These are phyloP conservation scores for Fusarium secorum DNA, from an alignment of 2,329 filamentous ascomycete genomes.

Conservation along the genomic window DNA sequence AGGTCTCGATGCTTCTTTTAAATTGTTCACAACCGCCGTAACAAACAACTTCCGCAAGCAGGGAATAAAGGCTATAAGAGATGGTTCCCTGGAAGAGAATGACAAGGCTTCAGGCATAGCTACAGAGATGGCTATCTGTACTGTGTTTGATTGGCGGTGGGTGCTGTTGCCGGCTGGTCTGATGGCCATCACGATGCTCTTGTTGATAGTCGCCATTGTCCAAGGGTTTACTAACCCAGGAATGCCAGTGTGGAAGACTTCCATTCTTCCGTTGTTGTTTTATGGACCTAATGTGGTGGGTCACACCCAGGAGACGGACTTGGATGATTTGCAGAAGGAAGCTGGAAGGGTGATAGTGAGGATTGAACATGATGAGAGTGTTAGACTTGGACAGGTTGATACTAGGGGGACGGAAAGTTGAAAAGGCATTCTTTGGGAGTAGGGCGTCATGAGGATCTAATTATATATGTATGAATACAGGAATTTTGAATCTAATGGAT, in stretches of 20 bases:
- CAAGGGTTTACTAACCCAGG: not conserved
- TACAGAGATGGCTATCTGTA: not conserved
- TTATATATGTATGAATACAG: accelerated
- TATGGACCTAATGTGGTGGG: not conserved
- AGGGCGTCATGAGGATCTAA: accelerated
- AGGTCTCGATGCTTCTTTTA: not conserved
- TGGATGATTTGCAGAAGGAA: not conserved
- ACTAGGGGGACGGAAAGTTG: not conserved
- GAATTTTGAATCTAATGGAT: accelerated
- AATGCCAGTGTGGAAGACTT: conserved; percentile 3
- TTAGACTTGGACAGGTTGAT: not conserved
- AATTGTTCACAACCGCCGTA: not conserved
- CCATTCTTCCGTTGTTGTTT: not conserved
- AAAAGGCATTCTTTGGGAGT: accelerated
- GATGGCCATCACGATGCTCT: not conserved
- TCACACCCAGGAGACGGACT: not conserved
- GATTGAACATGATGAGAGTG: not conserved
- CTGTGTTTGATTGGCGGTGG: conserved; percentile 9
- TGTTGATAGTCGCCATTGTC: not conserved
- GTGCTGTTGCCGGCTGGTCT: not conserved
- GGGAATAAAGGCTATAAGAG: not conserved
- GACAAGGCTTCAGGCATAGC: not conserved
- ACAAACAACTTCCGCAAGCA: conserved; percentile 2
- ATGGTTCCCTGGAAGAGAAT: accelerated
- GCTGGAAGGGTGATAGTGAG: not conserved